A percentile compares a stretch with the other conserved stretches of the same genome.
These are phyloP conservation scores for Clonostachys chloroleuca DNA, from an alignment of 2,329 filamentous ascomycete genomes.

Conservation along the genomic window DNA sequence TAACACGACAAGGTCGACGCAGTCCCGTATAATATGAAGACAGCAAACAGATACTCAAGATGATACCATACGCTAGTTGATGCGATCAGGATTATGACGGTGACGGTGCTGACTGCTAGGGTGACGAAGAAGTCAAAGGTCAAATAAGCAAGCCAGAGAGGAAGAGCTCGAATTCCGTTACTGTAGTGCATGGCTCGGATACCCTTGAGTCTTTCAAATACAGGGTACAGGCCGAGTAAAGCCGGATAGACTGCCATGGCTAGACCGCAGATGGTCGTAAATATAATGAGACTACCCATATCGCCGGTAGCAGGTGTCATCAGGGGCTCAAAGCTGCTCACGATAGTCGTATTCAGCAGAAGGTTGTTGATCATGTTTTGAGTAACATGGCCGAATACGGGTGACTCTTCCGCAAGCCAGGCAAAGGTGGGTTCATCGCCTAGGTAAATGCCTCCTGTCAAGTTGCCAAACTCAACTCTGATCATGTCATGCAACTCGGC, in stretches of 20 bases:
- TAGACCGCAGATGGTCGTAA: constrained; percentile 53
- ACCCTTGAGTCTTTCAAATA: constrained; percentile 64
- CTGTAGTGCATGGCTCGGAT: constrained; percentile 81
- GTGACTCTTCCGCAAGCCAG: too few relatives aligned
- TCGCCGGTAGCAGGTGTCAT: constrained; percentile 21
- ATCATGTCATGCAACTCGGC: too few relatives aligned
- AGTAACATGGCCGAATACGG: too few relatives aligned
- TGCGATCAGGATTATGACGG: constrained; percentile 62
- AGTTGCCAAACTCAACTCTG: too few relatives aligned
- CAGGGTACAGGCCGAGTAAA: constrained; percentile 68
- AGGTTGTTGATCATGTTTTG: not conserved
- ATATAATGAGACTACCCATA: constrained; percentile 68
- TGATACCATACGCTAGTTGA: constrained; percentile 22
- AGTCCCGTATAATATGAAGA: constrained; percentile 73
- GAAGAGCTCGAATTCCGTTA: constrained; percentile 73
- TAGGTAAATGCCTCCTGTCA: too few relatives aligned
- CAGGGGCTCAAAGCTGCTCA: not conserved
- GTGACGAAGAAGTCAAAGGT: constrained; percentile 68
- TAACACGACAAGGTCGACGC: constrained; percentile 67
- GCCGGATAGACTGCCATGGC: constrained; percentile 61
- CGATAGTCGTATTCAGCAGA: not conserved
- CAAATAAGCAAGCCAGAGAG: constrained; percentile 77
- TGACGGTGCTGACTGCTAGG: constrained; percentile 55
- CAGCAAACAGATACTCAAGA: constrained; percentile 61
- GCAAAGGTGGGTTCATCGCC: too few relatives aligned